Conservation (phyloP, 371 early-diverging fungal genomes). For the Syncephalis plumigaleata region DNA sequence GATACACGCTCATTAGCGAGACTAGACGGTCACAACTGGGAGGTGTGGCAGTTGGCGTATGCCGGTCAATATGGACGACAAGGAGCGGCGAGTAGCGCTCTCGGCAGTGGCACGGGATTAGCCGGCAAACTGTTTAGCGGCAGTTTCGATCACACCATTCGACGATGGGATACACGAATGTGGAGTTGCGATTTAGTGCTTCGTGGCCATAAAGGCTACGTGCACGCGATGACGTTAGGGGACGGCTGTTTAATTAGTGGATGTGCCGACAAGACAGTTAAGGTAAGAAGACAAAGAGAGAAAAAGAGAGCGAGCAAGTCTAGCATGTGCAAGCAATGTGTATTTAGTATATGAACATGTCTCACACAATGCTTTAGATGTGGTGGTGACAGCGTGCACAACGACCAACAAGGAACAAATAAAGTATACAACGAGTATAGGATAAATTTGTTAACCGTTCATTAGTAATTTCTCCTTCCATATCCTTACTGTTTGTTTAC, state of each 20-base stretch:
- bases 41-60: conserved; percentile 45
- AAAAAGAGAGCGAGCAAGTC: too few relatives aligned
- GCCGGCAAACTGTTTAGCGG: conserved; percentile 36
- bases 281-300: conserved; percentile 7
- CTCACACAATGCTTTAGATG: too few relatives aligned
- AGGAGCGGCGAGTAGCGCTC: too few relatives aligned
- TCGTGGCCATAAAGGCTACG: conserved; percentile 44
- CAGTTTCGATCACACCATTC: conserved; percentile 47
- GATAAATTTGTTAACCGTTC: too few relatives aligned
- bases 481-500: too few relatives aligned
- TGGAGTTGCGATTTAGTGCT: conserved; percentile 28
- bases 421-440: too few relatives aligned
- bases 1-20: conserved; percentile 20
- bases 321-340: too few relatives aligned
- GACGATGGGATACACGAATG: conserved; percentile 40
- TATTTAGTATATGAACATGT: too few relatives aligned
- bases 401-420: too few relatives aligned
- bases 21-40: conserved; percentile 44
- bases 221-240: conserved; percentile 35
- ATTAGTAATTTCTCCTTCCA: too few relatives aligned
- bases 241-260: conserved; percentile 31
- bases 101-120: too few relatives aligned
- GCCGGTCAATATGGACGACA: background rate
- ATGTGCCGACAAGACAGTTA: conserved; percentile 44
- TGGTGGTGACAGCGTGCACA: too few relatives aligned